A percentile compares a stretch with the other conserved stretches of the same genome.
Conservation (phyloP, 2,329 filamentous ascomycete species). For the Amylocarpus encephaloides region DNA sequence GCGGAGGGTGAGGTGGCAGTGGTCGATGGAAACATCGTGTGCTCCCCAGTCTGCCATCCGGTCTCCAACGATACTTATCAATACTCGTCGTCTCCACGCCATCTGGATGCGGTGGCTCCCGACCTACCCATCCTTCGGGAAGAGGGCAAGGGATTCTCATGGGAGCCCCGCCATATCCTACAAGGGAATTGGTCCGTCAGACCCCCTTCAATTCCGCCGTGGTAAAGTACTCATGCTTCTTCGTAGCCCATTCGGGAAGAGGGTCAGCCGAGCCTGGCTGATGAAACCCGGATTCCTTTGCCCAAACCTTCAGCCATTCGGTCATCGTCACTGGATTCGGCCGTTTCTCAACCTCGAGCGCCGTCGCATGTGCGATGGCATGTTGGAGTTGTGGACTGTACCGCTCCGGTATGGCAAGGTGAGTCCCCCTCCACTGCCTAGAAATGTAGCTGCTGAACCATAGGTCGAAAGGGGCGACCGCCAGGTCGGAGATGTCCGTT, state of each 20-base stretch:
- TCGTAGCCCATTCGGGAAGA: conserved; percentile 20
- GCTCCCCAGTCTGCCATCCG: too few species aligned
- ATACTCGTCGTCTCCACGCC: too few species aligned
- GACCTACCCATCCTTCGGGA: too few species aligned
- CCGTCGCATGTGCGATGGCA: background rate
- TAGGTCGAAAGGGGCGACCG: background rate
- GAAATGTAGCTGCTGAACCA: background rate
- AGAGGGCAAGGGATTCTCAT: too few species aligned
- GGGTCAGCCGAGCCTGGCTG: conserved; percentile 1
- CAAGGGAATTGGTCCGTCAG: too few species aligned
- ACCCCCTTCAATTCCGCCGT: conserved; percentile 1
- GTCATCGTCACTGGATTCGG: conserved; percentile 8
- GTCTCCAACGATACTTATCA: too few species aligned
- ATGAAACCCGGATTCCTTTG: conserved; percentile 3
- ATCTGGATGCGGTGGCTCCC: too few species aligned
- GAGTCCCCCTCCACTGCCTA: too few species aligned
- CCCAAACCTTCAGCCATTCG: conserved; percentile 1
- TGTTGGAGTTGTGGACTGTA: background rate
- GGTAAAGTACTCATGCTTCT: conserved; percentile 18
- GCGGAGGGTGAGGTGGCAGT: too few species aligned
- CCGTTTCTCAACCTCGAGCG: background rate
- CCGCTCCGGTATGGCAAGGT: too few species aligned
- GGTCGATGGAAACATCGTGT: too few species aligned
- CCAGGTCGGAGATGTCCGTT: background rate
- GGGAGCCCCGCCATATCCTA: too few species aligned